Evolutionary conservation across 2,329 filamentous ascomycete genomes (phyloP), one percentile per base, ranked within the genome.

Genomic region (Cercospora citrullina): DNA sequence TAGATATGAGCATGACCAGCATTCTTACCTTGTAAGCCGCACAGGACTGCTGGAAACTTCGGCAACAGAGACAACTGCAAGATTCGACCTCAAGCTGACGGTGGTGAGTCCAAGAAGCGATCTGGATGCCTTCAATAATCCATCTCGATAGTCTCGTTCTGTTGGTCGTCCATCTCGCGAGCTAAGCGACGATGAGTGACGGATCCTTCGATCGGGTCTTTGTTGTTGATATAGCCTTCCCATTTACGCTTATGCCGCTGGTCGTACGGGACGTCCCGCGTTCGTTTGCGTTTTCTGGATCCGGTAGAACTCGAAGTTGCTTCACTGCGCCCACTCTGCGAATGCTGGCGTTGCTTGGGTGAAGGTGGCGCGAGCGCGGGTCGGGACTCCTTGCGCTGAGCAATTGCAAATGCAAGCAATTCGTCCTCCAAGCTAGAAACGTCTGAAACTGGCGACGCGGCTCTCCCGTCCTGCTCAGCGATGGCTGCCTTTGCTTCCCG

Each of bases 151-250:
- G 74, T 72, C 21, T 78, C 74, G 18, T 76, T 74, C 36, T 80
- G 78, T 66, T 79, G 77, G 28, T 78, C 78, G 68, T 84, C 83
- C 45, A 81, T 76, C 36, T 83, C 81, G 28, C 79, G 80, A 5
- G 80, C 81, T 57, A 82, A 73, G 36, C 82, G 79, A 71, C 81
- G 79, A 30, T 82, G 79, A 59, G 82, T 83, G 75, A 81, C 77
- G 45, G 75, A 76, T 16, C 76, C 76, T 42, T 82, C 67, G n/a
- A 73, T 68, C 3, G 76, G 72, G 63, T 79, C 76, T 6, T 74
- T 74, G 45, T 80, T 78, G 4, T 80, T 76, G 16, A 79, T 75
- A 53, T 75, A 78, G 21, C 70, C 62, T 63, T 78, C 77, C 78
- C 78, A 80, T 59, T 76, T 76, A 3, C 78, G 73, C 65, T 79